Base-by-base conservation (phyloP, 2,329 filamentous ascomycete genomes). In the Lachnellula arida region DNA sequence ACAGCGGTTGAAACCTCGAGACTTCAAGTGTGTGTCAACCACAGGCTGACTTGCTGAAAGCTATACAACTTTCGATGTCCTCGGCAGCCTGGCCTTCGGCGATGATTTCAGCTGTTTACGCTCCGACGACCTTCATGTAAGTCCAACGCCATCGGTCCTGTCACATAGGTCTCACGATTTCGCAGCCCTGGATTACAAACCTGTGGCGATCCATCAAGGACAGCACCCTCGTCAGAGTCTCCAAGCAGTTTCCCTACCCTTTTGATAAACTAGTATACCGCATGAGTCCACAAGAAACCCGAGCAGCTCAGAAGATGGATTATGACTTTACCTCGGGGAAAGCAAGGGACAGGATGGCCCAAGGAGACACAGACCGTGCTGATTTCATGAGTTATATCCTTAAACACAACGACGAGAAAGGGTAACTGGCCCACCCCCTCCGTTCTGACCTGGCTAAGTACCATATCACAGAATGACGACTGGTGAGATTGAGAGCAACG, bases 61-160 rank as follows among this genome's bases (percentile, higher is more conserved):
- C 61, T 67, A 73, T 58, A 65, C 65, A 0, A 72, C 73, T 0
- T 75, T 76, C 56, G 71, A 73, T 48, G 65, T 73, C 17, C 67
- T 73, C 46, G 67, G 67, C 3, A 68, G 72, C 35, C 61, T 74
- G 2, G 63, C 64, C 5, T 72, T 70, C 54, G 70, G 71, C 0
- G 66, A 70, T 28, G 58, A 61, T 0, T 71, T 71, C 55, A 53
- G 67, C 23, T 50, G 48, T 17, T 40, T 50, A 19, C 5, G 15
- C 2, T 19, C 34, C 3, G 48, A 40, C 14, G 35, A 23, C 9
- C 35, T 50, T 2, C 48, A 50, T 49, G 46, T 49, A 35, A 34
- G 46, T 28, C 14, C 25, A 25, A 19, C 2, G 8, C 22, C 12
- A 22, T 6, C 19, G 17, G 9, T 48, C 6, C 11, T 17, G 15